Base-by-base conservation (phyloP, 331 rosid species). In the Dryas integrifolia region DNA sequence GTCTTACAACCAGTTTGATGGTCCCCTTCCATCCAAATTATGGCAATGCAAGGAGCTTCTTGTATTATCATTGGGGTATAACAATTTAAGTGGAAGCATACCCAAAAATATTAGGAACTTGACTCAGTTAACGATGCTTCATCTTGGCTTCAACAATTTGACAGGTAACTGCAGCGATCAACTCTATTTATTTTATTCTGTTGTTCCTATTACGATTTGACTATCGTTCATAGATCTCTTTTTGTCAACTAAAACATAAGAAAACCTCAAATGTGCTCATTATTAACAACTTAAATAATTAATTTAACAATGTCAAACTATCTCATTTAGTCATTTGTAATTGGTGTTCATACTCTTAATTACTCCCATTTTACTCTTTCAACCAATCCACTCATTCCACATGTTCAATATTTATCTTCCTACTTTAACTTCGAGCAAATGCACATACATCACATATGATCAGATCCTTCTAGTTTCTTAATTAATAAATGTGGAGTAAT, bases 1-100 rank as follows among this genome's bases (percentile, higher is more conserved):
- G 41, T 12, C 60, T 30, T 3, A 13, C 15, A 76, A 76, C 48
- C 61, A 10, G 50, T 30, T 67, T 7, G 9, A 11, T 12, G 69
- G 79, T 6, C 73, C n/a, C 45, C 9, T 18, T 47, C 79, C 82
- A 64, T 45, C 72, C 56, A 30, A 61, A 12, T 35, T 52, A n/a
- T 62, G 52, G 72, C 66, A 48, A 38, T 77, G 81, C 59, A 58
- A 26, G 48, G n/a, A 47, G 18, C 69, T 78, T 58, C 12, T n/a
- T 47, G 1, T 11, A 12, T 4, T 70, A 0, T 1, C 10, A 43
- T 3, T 77, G 18, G 9, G n/a, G 5, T 3, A 5, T 2, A 78
- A 78, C 52, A 52, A 72, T 24, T 72, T 76, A 39, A 67, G 41
- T 30, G 74, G 80, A 57, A 76, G 15, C 44, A 58, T 76, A 67